These are phyloP conservation scores for Oropetium thomaeum DNA, from an alignment of 176 grass and related monocot genomes.

Conservation along the genomic window DNA sequence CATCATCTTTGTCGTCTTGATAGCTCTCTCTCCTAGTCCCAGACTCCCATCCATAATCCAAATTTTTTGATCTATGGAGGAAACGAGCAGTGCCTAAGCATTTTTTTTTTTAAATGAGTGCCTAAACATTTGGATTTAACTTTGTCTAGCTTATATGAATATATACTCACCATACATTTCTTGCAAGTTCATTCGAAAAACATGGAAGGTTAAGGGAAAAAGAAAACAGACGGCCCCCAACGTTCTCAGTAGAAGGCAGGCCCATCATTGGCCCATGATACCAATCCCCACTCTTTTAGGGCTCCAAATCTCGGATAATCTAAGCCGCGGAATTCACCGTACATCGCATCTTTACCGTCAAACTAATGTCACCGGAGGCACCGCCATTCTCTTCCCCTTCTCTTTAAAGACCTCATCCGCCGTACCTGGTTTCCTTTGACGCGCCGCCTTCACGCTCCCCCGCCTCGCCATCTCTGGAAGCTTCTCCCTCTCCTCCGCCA, in stretches of 20 bases:
- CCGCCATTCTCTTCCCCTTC: too few relatives aligned
- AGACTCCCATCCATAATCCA: too few relatives aligned
- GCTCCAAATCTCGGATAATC: conserved; percentile 1
- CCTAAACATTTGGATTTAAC: too few relatives aligned
- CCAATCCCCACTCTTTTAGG: neutral
- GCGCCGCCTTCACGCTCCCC: neutral
- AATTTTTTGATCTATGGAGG: too few relatives aligned
- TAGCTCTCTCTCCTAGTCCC: too few relatives aligned
- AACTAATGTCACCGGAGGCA: neutral
- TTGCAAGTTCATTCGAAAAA: neutral
- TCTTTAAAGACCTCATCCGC: neutral
- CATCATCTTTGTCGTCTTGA: too few relatives aligned
- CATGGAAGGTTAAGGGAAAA: too few relatives aligned
- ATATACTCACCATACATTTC: too few relatives aligned
- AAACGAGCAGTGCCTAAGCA: too few relatives aligned
- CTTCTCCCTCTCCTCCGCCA: conserved; percentile 4
- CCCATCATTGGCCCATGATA: neutral
- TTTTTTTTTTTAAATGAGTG: too few relatives aligned
- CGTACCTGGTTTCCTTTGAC: neutral
- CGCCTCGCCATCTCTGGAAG: neutral
- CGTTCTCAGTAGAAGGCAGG: neutral
- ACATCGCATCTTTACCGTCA: neutral
- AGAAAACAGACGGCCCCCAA: neutral
- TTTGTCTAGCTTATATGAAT: too few relatives aligned
- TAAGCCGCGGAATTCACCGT: neutral